Evolutionary conservation across 2,329 filamentous ascomycete species (phyloP).

Genomic region (Aspergillus floridensis): DNA sequence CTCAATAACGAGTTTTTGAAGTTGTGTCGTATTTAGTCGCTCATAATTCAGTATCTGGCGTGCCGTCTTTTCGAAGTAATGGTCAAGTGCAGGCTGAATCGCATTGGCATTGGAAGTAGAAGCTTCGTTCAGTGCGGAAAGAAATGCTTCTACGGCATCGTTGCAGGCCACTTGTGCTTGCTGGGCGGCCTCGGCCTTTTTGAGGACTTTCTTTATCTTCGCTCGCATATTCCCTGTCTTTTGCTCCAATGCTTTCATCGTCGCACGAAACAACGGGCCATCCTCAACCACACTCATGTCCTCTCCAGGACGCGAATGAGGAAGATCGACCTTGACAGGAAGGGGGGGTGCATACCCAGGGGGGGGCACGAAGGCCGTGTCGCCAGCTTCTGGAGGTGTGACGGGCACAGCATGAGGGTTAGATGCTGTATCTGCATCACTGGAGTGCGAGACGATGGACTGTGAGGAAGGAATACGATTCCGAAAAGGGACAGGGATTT

Average conservation of each 20-base stretch:
- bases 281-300: conserved; percentile 85
- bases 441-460: conserved; percentile 79
- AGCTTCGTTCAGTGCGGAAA: conserved; percentile 82
- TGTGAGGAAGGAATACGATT: conserved; percentile 82
- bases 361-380: conserved; percentile 21
- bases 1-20: conserved; percentile 93
- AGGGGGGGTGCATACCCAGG: conserved; percentile 30
- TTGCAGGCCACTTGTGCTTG: conserved; percentile 79
- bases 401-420: conserved; percentile 29
- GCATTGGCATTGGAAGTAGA: conserved; percentile 90
- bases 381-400: conserved; percentile 32
- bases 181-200: conserved; percentile 86
- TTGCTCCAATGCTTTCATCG: conserved; percentile 92
- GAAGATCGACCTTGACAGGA: conserved; percentile 78
- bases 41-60: conserved; percentile 87
- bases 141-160: conserved; percentile 76
- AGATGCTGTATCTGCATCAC: conserved; percentile 60
- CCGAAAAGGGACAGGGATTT: conserved; percentile 70
- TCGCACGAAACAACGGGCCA: conserved; percentile 91
- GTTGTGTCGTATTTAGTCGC: conserved; percentile 73
- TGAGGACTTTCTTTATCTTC: conserved; percentile 94
- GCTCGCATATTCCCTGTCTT: conserved; percentile 92
- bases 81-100: conserved; percentile 93
- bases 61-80: conserved; percentile 97
- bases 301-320: conserved; percentile 78